Evolutionary conservation across 2,329 filamentous ascomycete genomes (phyloP).

Genomic region (Fusarium subglutinans): DNA sequence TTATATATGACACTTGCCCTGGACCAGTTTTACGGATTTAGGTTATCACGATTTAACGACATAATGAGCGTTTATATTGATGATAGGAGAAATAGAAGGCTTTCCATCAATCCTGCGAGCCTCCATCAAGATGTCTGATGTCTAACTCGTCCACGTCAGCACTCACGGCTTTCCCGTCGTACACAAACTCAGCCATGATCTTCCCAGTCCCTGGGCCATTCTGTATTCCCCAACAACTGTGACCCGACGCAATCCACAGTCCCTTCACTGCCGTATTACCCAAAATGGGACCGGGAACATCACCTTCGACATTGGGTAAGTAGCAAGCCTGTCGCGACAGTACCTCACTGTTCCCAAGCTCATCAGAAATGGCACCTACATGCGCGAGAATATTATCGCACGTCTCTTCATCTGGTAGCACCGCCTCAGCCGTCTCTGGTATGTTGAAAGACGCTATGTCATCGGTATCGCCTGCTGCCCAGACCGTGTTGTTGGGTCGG

Average conservation of each 20-base stretch:
- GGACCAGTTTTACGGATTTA: accelerated
- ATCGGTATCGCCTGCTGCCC: background rate
- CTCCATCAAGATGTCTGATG: background rate
- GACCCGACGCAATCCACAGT: background rate
- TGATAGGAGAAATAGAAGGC: background rate
- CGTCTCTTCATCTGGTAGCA: background rate
- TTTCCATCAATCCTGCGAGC: background rate
- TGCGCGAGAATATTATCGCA: background rate
- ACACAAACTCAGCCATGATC: background rate
- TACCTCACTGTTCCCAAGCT: background rate
- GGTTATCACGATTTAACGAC: background rate
- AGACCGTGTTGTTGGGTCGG: background rate
- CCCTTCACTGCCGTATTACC: background rate
- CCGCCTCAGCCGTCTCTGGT: background rate
- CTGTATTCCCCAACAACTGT: background rate
- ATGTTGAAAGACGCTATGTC: background rate
- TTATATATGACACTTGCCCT: background rate
- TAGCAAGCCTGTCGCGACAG: background rate
- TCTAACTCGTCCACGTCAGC: background rate
- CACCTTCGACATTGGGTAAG: background rate
- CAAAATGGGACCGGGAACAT: background rate
- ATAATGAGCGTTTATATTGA: background rate
- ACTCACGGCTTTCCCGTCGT: background rate
- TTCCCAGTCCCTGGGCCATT: background rate
- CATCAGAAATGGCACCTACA: background rate